Conservation (phyloP, 768 basidiomycete genomes). For the Lactifluus subvellereus region DNA sequence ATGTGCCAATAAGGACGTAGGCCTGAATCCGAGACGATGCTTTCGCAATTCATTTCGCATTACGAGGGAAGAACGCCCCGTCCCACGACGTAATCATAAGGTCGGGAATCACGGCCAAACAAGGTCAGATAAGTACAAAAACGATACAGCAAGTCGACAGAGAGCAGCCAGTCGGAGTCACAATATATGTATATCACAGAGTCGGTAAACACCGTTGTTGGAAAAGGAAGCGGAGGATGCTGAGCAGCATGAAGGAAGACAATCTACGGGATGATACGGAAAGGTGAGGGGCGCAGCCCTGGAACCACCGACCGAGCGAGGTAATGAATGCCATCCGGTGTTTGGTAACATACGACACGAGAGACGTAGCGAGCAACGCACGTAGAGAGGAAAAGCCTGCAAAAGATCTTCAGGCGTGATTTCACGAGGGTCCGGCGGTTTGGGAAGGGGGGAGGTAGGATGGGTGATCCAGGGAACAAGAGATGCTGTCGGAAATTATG, state of each 20-base stretch:
- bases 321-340: neutral
- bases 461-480: neutral
- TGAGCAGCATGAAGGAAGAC: constrained; percentile 1
- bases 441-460: neutral
- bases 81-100: neutral
- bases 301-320: neutral
- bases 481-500: neutral
- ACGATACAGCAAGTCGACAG: constrained; percentile 16
- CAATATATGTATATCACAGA: constrained; percentile 22
- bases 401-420: neutral
- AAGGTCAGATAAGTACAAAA: constrained; percentile 4
- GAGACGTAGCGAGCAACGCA: neutral
- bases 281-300: neutral
- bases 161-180: constrained; percentile 6
- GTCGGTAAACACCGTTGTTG: constrained; percentile 18
- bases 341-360: constrained; percentile 1
- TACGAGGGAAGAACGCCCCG: neutral
- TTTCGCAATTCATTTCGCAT: neutral
- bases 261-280: constrained; percentile 7
- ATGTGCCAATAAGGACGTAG: neutral
- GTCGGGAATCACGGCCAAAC: neutral
- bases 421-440: neutral
- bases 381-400: neutral
- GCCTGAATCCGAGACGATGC: neutral
- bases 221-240: neutral